Evolutionary conservation across 805 yeast genomes (phyloP), one percentile per base, ranked within the genome.

Genomic region (Grigorovia yakushimaensis): DNA sequence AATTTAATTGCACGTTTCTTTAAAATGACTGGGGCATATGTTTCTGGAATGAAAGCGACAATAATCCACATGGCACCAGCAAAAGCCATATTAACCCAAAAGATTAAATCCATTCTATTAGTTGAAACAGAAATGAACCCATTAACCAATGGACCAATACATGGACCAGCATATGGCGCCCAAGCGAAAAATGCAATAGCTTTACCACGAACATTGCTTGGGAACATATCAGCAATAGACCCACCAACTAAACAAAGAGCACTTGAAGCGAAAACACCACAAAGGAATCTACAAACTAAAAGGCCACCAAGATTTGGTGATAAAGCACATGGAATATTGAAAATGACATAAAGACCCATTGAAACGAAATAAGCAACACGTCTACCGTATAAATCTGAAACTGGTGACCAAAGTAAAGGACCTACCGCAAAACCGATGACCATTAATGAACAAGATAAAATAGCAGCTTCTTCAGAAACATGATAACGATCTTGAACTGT

Each of bases 161-260:
- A 94, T 1, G 96, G 96, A 45, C 96, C 96, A 52, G 89, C 82
- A 65, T 88, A 88, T 2, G 96, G 96, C 49, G 93, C 88, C 59
- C 87, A 88, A 11, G 95, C 89, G 60, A 88, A 88, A 58, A 83
- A 83, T 0, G 95, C 94, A 67, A 88, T 87, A 39, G 95, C 95
- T 58, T 81, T 76, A 55, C 95, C 95, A 69, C 96, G 76, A 0
- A 88, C 78, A 53, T 78, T 83, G 46, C 77, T 74, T n/a, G 81
- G 77, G 73, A 88, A 91, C 73, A 88, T 76, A 66, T 88, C 97
- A 43, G 93, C 91, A 52, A 88, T 78, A 37, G 94, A 82, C 46
- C 95, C 97, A 64, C 95, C 96, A 49, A 88, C 95, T 45, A 85
- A 73, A 47, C 89, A 81, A 42, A 88, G 72, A 21, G 91, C 95